Conservation (phyloP, 495 filamentous ascomycete genomes). For the Oidiodendron maius region DNA sequence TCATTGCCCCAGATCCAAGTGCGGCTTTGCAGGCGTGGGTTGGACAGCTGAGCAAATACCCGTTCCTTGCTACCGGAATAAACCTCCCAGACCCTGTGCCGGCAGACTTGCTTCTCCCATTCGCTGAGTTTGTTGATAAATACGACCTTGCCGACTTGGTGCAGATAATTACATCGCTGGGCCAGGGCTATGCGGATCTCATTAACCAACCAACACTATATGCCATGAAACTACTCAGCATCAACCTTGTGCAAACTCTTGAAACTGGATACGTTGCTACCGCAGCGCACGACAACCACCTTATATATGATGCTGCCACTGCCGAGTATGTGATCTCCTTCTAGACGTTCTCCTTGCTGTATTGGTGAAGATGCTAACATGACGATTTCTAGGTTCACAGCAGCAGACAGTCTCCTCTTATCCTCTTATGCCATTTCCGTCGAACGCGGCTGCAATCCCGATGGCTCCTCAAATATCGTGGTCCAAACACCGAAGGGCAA, state of each 20-base stretch:
- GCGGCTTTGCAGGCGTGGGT: constrained; percentile 23
- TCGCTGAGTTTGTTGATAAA: constrained; percentile 29
- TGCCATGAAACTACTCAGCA: constrained; percentile 19
- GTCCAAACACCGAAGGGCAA: constrained; percentile 30
- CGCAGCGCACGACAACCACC: constrained; percentile 29
- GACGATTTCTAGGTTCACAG: no score
- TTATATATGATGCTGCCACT: constrained; percentile 34
- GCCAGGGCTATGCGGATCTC: constrained; percentile 19
- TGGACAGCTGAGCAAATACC: constrained; percentile 32
- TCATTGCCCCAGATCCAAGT: constrained; percentile 13
- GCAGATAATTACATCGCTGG: constrained; percentile 4
- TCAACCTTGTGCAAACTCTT: constrained; percentile 13
- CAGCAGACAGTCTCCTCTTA: no score
- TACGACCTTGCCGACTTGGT: constrained; percentile 21
- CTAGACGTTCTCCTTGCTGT: constrained; percentile 28
- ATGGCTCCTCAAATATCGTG: no score
- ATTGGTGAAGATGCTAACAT: no score
- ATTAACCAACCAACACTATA: constrained; percentile 23
- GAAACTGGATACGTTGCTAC: constrained; percentile 27
- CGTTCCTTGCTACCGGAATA: constrained; percentile 23
- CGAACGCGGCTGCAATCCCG: no score
- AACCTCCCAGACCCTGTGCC: constrained; percentile 26
- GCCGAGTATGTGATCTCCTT: constrained; percentile 25
- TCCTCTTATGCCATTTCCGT: no score
- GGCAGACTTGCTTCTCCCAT: constrained; percentile 26